Evolutionary conservation across 495 filamentous ascomycete genomes (phyloP), one percentile per base, ranked within the genome.

Genomic region (Xylaria flabelliformis): DNA sequence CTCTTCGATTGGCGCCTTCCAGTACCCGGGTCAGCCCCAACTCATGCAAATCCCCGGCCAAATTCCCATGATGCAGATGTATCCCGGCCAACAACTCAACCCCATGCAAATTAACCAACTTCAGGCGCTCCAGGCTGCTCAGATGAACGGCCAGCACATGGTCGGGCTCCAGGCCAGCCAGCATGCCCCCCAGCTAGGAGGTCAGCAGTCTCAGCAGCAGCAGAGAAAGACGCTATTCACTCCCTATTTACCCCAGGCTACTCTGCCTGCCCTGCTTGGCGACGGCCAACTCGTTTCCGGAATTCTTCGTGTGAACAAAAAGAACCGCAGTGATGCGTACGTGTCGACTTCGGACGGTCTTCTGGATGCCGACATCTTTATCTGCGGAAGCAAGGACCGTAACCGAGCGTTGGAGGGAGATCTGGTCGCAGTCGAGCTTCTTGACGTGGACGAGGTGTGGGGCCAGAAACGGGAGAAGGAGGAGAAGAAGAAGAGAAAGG

Each of bases 401-500:
- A 99, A 99, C 79, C 91, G 96, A 77, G 96, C 96, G 41, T 86
- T 99, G 34, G 96, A 98, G 83, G 96, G 96, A 70, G 96, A 99
- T 79, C 88, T 95, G 66, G 96, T 99, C 65, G 96, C 96, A 41
- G 90, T 99, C 66, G 96, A 99, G 80, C 91, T 99, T 24, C 91
- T 99, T 36, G 96, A 99, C 79, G 96, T 99, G 3, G 96, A 98
- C 80, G 96, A 99, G 77, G 96, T 99, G 12, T 99, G 96, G 96
- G 89, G 91, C 19, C 96, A 99, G 83, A 99, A 99, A 85, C 92
- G 93, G 29, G 96, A 99, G 80, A 99, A 99, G 79, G 96, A 99
- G 80, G 96, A 99, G 77, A 99, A 99, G 86, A 99, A 99, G 90
- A 98, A 98, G 85, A 92, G 96, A 80, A 99, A 99, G 86, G 96